Conservation (phyloP, 2,329 filamentous ascomycete genomes). For the Sarocladium kiliense region DNA sequence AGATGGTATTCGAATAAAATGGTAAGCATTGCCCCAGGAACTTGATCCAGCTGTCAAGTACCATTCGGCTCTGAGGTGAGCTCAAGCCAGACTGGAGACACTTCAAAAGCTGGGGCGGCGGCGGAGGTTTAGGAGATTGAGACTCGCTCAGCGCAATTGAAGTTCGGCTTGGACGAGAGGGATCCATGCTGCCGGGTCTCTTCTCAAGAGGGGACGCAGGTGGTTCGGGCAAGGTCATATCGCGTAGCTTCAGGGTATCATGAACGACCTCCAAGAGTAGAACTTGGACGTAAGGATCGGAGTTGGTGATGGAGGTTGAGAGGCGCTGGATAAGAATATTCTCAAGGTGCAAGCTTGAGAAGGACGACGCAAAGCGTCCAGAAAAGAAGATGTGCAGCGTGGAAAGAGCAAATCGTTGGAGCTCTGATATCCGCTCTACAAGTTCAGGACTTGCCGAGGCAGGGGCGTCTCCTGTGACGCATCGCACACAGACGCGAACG, state of each 20-base stretch:
- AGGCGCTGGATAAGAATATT: constrained; percentile 65
- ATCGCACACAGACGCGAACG: constrained; percentile 59
- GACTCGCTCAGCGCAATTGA: constrained; percentile 29
- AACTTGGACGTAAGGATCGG: constrained; percentile 69
- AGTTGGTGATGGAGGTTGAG: constrained; percentile 50
- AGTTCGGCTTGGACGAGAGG: constrained; percentile 31
- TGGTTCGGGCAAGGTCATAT: constrained; percentile 32
- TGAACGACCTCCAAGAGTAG: constrained; percentile 75
- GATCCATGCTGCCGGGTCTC: constrained; percentile 35
- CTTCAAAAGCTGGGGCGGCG: constrained; percentile 69
- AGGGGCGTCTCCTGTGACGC: constrained; percentile 36
- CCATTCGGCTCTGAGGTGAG: constrained; percentile 64
- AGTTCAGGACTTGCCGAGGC: constrained; percentile 20
- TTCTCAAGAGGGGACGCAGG: constrained; percentile 46
- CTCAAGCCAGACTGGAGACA: constrained; percentile 79
- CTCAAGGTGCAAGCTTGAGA: constrained; percentile 65
- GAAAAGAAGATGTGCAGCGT: constrained; percentile 66
- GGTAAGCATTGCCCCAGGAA: constrained; percentile 82
- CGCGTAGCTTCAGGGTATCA: constrained; percentile 63
- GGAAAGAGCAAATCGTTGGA: constrained; percentile 66
- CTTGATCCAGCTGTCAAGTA: constrained; percentile 86
- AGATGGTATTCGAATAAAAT: constrained; percentile 77
- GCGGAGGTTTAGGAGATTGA: constrained; percentile 29
- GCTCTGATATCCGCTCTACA: constrained; percentile 48
- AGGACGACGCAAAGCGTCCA: constrained; percentile 53